These are phyloP conservation scores for Candida anglica DNA, from an alignment of 805 yeast species.

Conservation along the genomic window DNA sequence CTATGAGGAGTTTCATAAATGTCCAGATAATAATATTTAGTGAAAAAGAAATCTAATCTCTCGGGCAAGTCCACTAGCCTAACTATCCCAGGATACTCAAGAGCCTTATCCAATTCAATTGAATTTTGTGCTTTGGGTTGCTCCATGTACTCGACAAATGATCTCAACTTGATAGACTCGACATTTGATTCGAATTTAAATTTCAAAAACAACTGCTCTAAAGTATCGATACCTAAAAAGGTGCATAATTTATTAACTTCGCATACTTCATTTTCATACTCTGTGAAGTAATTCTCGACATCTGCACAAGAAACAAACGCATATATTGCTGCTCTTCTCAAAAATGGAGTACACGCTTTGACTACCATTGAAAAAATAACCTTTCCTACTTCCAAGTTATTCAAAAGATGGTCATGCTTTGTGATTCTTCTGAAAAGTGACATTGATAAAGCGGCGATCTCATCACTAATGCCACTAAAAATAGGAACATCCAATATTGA, in stretches of 20 bases:
- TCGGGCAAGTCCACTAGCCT: conserved; percentile 61
- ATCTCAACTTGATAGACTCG: conserved; percentile 21
- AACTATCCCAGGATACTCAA: conserved; percentile 67
- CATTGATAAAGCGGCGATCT: conserved; percentile 15
- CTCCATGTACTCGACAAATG: conserved; percentile 14
- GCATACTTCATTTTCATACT: conserved; percentile 16
- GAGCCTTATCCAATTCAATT: conserved; percentile 13
- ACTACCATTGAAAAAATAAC: conserved; percentile 50
- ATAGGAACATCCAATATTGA: conserved; percentile 35
- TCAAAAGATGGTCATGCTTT: neutral
- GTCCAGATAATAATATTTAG: conserved; percentile 48
- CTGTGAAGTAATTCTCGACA: conserved; percentile 20
- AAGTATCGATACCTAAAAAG: conserved; percentile 44
- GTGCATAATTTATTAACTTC: conserved; percentile 56
- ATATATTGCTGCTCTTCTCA: conserved; percentile 59
- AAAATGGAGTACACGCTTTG: conserved; percentile 59
- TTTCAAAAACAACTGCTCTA: conserved; percentile 20
- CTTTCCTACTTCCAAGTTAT: conserved; percentile 4
- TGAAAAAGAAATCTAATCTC: conserved; percentile 65
- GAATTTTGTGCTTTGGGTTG: conserved; percentile 2
- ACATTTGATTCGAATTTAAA: conserved; percentile 13
- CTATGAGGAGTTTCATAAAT: conserved; percentile 35
- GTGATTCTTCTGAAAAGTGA: conserved; percentile 20
- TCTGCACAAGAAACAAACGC: conserved; percentile 52
- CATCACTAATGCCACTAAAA: conserved; percentile 17